Conservation (phyloP, 108 stramenopile genomes). For the Nannochloropsis gaditana region DNA sequence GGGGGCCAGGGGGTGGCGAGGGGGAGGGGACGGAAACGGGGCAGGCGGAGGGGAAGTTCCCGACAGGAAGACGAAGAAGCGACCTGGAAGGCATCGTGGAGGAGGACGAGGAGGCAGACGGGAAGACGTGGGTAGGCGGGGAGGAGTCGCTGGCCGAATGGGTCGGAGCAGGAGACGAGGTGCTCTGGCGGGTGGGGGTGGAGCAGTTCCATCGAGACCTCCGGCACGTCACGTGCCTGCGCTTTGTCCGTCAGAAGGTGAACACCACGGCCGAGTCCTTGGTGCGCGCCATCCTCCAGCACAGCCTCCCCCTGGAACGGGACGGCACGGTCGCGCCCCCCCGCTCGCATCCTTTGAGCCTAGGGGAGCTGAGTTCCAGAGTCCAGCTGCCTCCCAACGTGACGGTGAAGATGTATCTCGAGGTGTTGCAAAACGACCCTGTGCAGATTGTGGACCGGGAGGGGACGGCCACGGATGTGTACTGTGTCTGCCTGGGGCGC, state of each 20-base stretch:
- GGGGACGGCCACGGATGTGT: neutral
- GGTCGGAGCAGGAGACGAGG: neutral
- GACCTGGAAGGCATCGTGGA: neutral
- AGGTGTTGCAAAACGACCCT: neutral
- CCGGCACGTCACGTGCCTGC: neutral
- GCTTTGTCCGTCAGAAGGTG: neutral
- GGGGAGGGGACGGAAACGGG: neutral
- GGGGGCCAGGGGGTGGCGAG: neutral
- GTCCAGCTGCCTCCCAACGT: neutral
- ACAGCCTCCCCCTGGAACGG: neutral
- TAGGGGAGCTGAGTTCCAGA: neutral
- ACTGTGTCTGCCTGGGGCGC: neutral
- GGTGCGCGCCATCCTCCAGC: neutral
- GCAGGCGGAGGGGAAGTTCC: neutral
- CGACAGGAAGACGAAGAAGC: neutral
- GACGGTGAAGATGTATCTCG: neutral
- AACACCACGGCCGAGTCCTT: conserved; percentile 5
- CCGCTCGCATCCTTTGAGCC: neutral
- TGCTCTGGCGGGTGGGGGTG: neutral
- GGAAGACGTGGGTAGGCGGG: neutral
- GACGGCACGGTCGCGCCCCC: neutral
- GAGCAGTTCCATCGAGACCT: conserved; percentile 13
- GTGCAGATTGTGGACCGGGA: neutral
- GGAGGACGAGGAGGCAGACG: neutral
- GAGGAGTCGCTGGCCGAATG: neutral